Percentiles rank a stretch among this genome's conserved stretches.
Evolutionary conservation across 176 grass and related monocot genomes (phyloP).

Genomic region (Juncus effusus): DNA sequence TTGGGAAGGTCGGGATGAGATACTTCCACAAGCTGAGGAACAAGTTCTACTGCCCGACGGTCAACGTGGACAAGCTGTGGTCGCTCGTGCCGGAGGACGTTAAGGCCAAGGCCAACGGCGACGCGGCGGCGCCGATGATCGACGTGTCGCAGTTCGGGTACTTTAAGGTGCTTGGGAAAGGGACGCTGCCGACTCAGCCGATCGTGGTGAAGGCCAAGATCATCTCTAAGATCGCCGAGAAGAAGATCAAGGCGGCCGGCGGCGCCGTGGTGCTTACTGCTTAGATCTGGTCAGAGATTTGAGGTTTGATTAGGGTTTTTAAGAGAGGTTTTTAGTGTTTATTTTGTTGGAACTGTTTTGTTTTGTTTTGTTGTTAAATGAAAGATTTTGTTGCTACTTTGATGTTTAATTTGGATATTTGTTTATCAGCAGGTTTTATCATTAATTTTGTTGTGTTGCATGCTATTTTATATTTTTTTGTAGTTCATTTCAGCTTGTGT

Average conservation of each 20-base stretch:
- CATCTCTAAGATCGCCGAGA: constrained; percentile 39
- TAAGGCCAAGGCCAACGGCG: constrained; percentile 36
- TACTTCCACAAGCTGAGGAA: constrained; percentile 95
- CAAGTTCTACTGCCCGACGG: constrained; percentile 55
- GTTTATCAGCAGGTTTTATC: no score
- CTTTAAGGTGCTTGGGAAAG: constrained; percentile 43
- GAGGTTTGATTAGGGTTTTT: neutral
- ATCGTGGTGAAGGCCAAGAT: constrained; percentile 37
- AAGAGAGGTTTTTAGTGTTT: constrained; percentile 27
- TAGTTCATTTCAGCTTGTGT: no score
- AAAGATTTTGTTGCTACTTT: no score
- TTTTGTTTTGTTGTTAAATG: constrained; percentile 8
- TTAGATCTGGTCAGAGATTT: no score
- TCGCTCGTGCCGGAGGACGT: constrained; percentile 64
- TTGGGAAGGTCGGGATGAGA: constrained; percentile 94
- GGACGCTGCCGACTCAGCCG: constrained; percentile 16
- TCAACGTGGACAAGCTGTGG: constrained; percentile 78
- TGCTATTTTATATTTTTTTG: no score
- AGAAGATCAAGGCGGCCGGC: constrained; percentile 44
- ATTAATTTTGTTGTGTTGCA: no score
- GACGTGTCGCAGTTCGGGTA: constrained; percentile 70
- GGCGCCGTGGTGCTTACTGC: constrained; percentile 38
- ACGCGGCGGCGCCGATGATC: constrained; percentile 40
- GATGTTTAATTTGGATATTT: no score
- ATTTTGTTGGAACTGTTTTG: constrained; percentile 1